These are phyloP conservation scores for Aspergillus kassunensis DNA, from an alignment of 495 filamentous ascomycete genomes.

Conservation along the genomic window DNA sequence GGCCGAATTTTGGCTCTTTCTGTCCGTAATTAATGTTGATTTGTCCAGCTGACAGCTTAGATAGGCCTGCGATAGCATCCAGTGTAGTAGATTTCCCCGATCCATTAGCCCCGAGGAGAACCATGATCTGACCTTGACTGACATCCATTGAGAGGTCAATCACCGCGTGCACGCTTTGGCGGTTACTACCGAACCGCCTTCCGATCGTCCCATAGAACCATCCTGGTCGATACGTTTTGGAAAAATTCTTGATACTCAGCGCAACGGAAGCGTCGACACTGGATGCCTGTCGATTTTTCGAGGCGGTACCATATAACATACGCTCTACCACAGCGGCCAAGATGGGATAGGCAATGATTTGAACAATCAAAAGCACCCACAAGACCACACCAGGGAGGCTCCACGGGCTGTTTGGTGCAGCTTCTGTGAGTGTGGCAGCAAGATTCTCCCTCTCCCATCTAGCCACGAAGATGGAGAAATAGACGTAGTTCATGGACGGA, in stretches of 20 bases:
- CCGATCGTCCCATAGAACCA: slow-evolving; percentile 48
- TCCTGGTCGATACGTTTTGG: slow-evolving; percentile 68
- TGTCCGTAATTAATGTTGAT: slow-evolving; percentile 57
- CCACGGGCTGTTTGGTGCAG: slow-evolving; percentile 59
- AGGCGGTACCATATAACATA: slow-evolving; percentile 68
- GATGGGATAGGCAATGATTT: slow-evolving; percentile 68
- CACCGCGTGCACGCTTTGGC: slow-evolving; percentile 68
- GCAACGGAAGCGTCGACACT: slow-evolving; percentile 35
- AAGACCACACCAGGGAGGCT: slow-evolving; percentile 60
- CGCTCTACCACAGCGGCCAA: slow-evolving; percentile 69
- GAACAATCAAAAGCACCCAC: slow-evolving; percentile 65
- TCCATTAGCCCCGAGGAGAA: slow-evolving; percentile 81
- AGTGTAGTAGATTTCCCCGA: slow-evolving; percentile 85
- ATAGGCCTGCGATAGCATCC: slow-evolving; percentile 76
- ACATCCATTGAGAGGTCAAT: slow-evolving; percentile 61
- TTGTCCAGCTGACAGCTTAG: slow-evolving; percentile 62
- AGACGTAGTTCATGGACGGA: slow-evolving; percentile 72
- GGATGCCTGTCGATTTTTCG: slow-evolving; percentile 54
- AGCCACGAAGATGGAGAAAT: slow-evolving; percentile 64
- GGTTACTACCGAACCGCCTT: slow-evolving; percentile 48
- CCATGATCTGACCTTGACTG: slow-evolving; percentile 71
- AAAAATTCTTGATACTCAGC: slow-evolving; percentile 63
- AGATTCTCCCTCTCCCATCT: slow-evolving; percentile 56
- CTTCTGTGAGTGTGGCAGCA: slow-evolving; percentile 51
- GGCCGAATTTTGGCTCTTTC: slow-evolving; percentile 71